Percentiles rank a stretch among this genome's conserved stretches.
Evolutionary conservation across 225 moss, liverwort and hornwort species (phyloP).

Genomic region (Antitrichia curtipendula): DNA sequence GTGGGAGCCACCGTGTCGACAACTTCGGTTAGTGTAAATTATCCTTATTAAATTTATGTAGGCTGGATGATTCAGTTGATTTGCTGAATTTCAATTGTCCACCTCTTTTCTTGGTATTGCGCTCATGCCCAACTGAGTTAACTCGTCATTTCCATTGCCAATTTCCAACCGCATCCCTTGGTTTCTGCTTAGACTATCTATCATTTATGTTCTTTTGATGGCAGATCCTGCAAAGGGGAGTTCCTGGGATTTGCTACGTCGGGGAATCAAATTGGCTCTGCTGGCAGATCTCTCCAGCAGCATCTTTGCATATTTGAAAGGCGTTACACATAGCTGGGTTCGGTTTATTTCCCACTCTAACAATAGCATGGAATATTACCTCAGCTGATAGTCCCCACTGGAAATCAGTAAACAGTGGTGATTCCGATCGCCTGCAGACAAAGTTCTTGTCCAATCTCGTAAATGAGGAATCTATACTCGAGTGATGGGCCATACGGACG

Average conservation of each 20-base stretch:
- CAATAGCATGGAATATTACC: background rate
- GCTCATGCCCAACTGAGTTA: background rate
- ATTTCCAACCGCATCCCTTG: background rate
- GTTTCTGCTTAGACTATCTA: background rate
- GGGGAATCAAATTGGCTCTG: background rate
- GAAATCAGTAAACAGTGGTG: background rate
- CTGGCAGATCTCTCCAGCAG: background rate
- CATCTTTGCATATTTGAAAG: background rate
- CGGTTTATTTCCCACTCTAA: background rate
- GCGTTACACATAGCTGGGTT: background rate
- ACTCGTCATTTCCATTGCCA: background rate
- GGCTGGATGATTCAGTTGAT: background rate
- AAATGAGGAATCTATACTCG: background rate
- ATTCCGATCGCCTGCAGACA: background rate
- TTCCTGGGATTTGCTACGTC: background rate
- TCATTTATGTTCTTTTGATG: background rate
- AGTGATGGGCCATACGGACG: background rate
- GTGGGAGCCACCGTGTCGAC: constrained; percentile 17
- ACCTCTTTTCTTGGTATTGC: background rate
- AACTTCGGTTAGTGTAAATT: background rate
- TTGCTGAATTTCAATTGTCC: background rate
- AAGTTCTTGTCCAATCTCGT: background rate
- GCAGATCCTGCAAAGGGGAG: background rate
- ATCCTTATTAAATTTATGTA: background rate
- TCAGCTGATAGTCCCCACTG: background rate